Conservation (phyloP, 345 rosid genomes). For the Garcia nutans region DNA sequence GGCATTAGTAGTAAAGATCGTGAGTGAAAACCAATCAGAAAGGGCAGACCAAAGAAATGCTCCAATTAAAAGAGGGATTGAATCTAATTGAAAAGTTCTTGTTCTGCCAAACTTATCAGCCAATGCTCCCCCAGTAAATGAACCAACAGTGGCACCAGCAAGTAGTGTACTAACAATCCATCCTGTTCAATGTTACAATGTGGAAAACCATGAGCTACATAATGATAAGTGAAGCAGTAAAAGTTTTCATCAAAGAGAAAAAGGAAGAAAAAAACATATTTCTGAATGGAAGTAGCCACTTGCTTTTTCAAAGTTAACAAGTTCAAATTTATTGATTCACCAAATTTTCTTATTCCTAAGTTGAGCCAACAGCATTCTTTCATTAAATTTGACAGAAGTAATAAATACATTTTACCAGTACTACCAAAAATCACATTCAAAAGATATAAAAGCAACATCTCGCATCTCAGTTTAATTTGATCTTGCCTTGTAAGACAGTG, state of each 20-base stretch:
- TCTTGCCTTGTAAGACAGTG: conserved; percentile 82
- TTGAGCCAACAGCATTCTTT: background rate
- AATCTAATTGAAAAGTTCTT: conserved; percentile 86
- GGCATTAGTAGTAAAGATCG: conserved; percentile 3
- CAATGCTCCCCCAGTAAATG: conserved; percentile 91
- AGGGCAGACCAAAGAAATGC: conserved; percentile 68
- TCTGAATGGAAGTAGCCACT: background rate
- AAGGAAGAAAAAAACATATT: background rate
- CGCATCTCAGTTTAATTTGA: background rate
- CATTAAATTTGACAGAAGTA: background rate
- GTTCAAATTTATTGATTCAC: no score
- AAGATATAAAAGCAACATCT: background rate
- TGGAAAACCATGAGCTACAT: conserved; percentile 16
- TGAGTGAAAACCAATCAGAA: conserved; percentile 7
- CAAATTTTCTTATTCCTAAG: background rate
- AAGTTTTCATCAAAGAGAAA: background rate
- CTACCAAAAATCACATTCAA: background rate
- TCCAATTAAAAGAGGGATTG: conserved; percentile 85
- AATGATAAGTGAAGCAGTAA: background rate
- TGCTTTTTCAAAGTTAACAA: background rate
- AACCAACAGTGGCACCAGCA: conserved; percentile 94
- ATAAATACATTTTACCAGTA: background rate
- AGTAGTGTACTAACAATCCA: conserved; percentile 96
- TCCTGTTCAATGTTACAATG: conserved; percentile 49
- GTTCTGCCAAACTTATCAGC: conserved; percentile 98